These are phyloP conservation scores for Catunica adiposa DNA, from an alignment of 2,329 filamentous ascomycete species.

Conservation along the genomic window DNA sequence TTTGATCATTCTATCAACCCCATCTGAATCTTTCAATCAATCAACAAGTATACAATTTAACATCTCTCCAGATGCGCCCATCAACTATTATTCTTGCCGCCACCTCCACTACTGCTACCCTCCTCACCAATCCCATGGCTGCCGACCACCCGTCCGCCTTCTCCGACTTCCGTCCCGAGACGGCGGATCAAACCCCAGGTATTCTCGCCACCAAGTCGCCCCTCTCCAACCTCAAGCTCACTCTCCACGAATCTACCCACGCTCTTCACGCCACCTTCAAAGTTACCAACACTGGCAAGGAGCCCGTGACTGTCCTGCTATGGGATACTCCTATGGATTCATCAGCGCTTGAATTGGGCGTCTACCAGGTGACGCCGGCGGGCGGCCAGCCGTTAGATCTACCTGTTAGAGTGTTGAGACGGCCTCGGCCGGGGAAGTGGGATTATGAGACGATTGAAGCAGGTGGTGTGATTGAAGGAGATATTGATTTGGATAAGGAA, in stretches of 20 bases:
- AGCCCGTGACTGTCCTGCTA: conserved; percentile 25
- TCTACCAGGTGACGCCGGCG: conserved; percentile 25
- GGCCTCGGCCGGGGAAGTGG: conserved; percentile 26
- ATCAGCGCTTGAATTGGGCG: conserved; percentile 25
- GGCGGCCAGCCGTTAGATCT: conserved; percentile 23
- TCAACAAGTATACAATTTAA: background rate
- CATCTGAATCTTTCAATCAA: background rate
- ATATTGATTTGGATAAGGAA: conserved; percentile 23
- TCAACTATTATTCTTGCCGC: background rate
- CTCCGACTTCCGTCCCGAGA: background rate
- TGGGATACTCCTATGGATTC: conserved; percentile 32
- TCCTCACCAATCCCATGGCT: background rate
- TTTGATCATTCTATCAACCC: background rate
- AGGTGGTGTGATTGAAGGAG: conserved; percentile 22
- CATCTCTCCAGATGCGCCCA: background rate
- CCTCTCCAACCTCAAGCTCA: background rate
- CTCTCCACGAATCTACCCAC: background rate
- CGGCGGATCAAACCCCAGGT: background rate
- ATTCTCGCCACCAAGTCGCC: background rate
- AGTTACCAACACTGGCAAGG: conserved; percentile 26
- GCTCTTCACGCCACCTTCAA: conserved; percentile 23
- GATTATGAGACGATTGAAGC: conserved; percentile 26
- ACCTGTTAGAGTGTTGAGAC: conserved; percentile 23
- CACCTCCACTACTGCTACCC: background rate
- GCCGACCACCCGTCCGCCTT: background rate